Evolutionary conservation across 495 filamentous ascomycete species (phyloP), one percentile per base, ranked within the genome.

Genomic region (Penicillium odoratum): DNA sequence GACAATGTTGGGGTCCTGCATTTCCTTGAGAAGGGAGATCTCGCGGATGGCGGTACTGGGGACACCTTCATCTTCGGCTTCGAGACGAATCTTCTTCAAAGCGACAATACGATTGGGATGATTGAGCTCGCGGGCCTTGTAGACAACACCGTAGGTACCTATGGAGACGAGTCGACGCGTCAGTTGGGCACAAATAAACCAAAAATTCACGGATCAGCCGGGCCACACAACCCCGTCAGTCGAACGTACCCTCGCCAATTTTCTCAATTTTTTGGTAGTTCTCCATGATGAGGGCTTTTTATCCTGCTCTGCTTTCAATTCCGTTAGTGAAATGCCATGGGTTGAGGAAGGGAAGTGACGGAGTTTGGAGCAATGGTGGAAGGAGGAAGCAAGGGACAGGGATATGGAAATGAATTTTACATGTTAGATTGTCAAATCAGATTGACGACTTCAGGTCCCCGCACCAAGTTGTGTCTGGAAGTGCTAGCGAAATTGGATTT

Each of bases 231-330:
- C 21, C 53, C 18, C 13, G 53, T 55, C 31, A 34, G 48, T 7
- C 36, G 56, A 48, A 61, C 69, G 43, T 70, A 97, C 94, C 94
- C 83, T 99, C 94, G 65, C 94, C 94, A 74, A 99, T 95, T 79
- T 99, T 99, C 81, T 99, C 94, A 57, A 99, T 88, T 78, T 97
- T 97, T 80, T 98, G 92, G 74, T 99, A 99, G 73, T 97, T 97
- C 71, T 99, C 94, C 94, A 99, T 99, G 62, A 57, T 67, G 66
- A 48, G 15, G 38, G 13, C 18, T 48, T 50, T 38, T 31, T 16
- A 34, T 55, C 16, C 49, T 59, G 31, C 3, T 38, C 57, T 61
- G 31, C 13, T n/a, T 5, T 26, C 15, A 11, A 21, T 18, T 7
- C 31, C 53, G 38, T 64, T 58, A 65, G 64, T 18, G 42, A 46